These are phyloP conservation scores for Leishmania guyanensis DNA, from an alignment of 208 protist species.

Conservation along the genomic window DNA sequence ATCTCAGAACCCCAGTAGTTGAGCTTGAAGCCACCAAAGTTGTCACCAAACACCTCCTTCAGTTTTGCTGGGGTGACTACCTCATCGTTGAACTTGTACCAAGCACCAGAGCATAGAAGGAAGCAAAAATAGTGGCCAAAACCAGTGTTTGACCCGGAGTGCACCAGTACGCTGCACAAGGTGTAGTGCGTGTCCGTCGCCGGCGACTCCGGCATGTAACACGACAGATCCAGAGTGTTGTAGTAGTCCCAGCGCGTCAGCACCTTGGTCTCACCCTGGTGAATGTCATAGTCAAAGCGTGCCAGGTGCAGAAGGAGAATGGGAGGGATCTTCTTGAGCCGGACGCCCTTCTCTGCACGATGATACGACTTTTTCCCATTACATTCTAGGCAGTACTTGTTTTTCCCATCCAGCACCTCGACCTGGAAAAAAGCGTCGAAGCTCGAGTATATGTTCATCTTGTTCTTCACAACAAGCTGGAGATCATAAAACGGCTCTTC, in stretches of 20 bases:
- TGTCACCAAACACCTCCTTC: constrained; percentile 85
- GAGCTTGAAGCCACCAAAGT: constrained; percentile 81
- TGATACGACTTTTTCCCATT: constrained; percentile 82
- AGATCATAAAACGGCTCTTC: constrained; percentile 93
- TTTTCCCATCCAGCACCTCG: constrained; percentile 93
- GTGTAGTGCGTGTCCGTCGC: constrained; percentile 78
- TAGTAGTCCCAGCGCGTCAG: constrained; percentile 88
- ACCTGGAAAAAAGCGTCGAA: constrained; percentile 88
- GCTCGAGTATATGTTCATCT: constrained; percentile 82
- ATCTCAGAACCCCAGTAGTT: constrained; percentile 91
- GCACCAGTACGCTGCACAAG: constrained; percentile 88
- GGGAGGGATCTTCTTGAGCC: constrained; percentile 78
- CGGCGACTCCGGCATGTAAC: constrained; percentile 77
- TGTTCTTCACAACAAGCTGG: constrained; percentile 90
- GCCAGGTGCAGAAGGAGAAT: constrained; percentile 91
- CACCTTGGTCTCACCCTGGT: constrained; percentile 87
- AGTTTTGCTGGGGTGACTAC: constrained; percentile 76
- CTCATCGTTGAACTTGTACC: constrained; percentile 94
- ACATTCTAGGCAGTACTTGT: constrained; percentile 90
- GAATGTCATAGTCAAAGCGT: constrained; percentile 91
- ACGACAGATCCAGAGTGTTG: constrained; percentile 78
- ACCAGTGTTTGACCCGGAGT: constrained; percentile 85
- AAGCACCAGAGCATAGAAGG: constrained; percentile 60
- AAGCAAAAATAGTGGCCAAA: constrained; percentile 93
- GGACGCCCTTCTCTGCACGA: constrained; percentile 87